Conservation (phyloP, 2,329 filamentous ascomycete genomes). For the Corynespora cassiicola region DNA sequence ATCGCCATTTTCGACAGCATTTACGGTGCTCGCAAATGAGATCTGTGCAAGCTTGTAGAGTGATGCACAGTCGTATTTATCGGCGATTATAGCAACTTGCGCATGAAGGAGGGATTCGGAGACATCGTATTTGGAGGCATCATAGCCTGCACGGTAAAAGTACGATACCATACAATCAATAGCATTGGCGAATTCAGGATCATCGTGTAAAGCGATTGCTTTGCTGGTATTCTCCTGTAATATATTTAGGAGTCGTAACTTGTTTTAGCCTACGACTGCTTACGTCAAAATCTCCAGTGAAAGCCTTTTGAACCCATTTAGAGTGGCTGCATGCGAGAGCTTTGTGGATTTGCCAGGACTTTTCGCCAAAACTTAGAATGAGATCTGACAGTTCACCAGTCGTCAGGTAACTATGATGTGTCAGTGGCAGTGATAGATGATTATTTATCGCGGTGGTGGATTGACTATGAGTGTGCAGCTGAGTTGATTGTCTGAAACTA, state of each 20-base stretch:
- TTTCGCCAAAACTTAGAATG: constrained; percentile 2
- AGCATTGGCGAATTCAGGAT: constrained; percentile 5
- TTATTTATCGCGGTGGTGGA: too few species aligned
- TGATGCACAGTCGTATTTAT: constrained; percentile 28
- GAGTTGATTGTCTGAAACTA: too few species aligned
- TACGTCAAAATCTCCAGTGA: constrained; percentile 6
- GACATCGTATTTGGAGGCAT: constrained; percentile 14
- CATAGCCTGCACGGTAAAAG: constrained; percentile 2
- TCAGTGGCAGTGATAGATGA: constrained; percentile 2
- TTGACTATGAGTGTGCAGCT: too few species aligned
- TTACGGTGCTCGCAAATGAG: constrained; percentile 17
- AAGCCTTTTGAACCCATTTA: constrained; percentile 7
- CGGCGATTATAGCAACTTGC: constrained; percentile 23
- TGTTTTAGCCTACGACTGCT: background rate
- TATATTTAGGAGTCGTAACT: background rate
- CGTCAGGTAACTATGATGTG: constrained; percentile 1
- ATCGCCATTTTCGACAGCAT: constrained; percentile 13
- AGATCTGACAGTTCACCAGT: constrained; percentile 6
- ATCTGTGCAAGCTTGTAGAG: constrained; percentile 23
- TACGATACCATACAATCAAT: constrained; percentile 8
- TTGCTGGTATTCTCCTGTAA: constrained; percentile 4
- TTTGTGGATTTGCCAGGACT: constrained; percentile 8
- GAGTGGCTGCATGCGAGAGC: constrained; percentile 7
- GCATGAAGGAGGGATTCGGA: constrained; percentile 25
- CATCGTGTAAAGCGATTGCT: constrained; percentile 5